Base-by-base conservation (phyloP, 2,329 filamentous ascomycete genomes). In the Teratosphaeria epicoccoides region DNA sequence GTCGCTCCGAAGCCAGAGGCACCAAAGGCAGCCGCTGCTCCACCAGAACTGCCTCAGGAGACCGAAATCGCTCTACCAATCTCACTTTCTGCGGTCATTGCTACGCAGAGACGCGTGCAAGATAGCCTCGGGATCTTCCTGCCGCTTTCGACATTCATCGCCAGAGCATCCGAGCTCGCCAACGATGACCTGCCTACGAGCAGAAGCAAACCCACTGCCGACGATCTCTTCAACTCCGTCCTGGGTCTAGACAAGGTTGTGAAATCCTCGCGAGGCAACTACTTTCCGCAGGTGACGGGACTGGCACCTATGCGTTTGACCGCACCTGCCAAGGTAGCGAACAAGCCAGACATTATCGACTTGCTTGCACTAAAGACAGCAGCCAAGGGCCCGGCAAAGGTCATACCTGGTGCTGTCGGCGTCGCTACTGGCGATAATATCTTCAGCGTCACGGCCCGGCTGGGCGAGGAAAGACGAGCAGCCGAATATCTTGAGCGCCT, bases 181-280 rank as follows among this genome's bases (percentile, higher is more conserved):
- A 97, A 97, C 71, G 85, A 93, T 57, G 82, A 86, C 45, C 79
- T 97, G 6, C 91, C 91, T 2, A 74, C 78, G 24, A 79, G 82
- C 4, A 76, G 81, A 54, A 74, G 75, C 55, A 77, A 82, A 64
- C 84, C 85, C 12, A 83, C 86, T 0, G 75, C 85, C 29, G 81
- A 89, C 64, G 88, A 95, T 67, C 80, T 98, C 11, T 97, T 97
- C 72, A 83, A 96, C 66, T 83, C 91, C 62, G 77, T 97, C 12
- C 78, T 98, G 6, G 91, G 90, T 9, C 73, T 89, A 20, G 71
- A 79, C 59, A 72, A 74, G 52, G 74, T 79, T 54, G 4, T 46
- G 10, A 61, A 56, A 28, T 75, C 80, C 26, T 76, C 65, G 67
- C 81, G 68, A 72, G 89, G 73, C 57, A 75, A 73, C 78, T 95